Percentiles rank a stretch among this genome's conserved stretches.
Evolutionary conservation across 108 stramenopile species (phyloP).

Genomic region (Discostella pseudostelligera): DNA sequence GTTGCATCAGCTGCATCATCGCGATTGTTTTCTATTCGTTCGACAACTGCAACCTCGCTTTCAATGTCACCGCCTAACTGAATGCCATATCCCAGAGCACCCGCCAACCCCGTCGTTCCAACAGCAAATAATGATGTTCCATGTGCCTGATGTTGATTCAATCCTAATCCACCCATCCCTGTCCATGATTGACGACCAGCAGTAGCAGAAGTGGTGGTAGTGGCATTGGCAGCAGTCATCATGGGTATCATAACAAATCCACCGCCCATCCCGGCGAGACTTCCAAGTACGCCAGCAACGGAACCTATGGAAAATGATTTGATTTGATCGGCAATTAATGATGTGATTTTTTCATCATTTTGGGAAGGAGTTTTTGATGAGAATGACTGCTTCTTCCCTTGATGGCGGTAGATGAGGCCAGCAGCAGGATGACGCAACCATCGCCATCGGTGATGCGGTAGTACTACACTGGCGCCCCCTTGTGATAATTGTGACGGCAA

Average conservation of each 20-base stretch:
- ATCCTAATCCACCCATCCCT: slow-evolving; percentile 42
- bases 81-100: slow-evolving; percentile 72
- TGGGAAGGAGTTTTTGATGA: no score
- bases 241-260: slow-evolving; percentile 89
- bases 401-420: no score
- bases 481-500: no score
- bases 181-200: no score
- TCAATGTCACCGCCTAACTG: slow-evolving; percentile 5
- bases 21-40: neutral
- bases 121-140: slow-evolving; percentile 90
- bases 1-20: neutral
- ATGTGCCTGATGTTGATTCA: slow-evolving; percentile 90
- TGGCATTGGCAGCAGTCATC: slow-evolving; percentile 37
- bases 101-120: slow-evolving; percentile 84
- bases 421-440: no score
- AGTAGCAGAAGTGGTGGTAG: no score
- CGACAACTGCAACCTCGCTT: neutral
- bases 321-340: slow-evolving; percentile 13
- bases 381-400: no score
- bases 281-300: slow-evolving; percentile 75
- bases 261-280: slow-evolving; percentile 90
- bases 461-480: no score
- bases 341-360: neutral
- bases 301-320: slow-evolving; percentile 70
- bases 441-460: no score